These are phyloP conservation scores for Passiflora organensis DNA, from an alignment of 345 rosid species.

Conservation along the genomic window DNA sequence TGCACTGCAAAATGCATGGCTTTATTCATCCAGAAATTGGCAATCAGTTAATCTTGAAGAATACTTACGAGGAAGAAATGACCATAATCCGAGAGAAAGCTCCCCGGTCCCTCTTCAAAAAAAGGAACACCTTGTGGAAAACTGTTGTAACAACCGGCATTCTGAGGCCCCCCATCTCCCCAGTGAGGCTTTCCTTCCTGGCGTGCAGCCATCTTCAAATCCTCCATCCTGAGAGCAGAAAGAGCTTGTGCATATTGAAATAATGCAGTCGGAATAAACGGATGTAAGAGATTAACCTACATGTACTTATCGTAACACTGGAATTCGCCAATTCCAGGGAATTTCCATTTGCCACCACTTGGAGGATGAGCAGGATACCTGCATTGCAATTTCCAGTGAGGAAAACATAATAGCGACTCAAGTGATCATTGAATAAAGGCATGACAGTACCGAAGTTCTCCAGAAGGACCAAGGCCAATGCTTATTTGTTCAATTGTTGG, in stretches of 20 bases:
- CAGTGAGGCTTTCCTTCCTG: slow-evolving; percentile 59
- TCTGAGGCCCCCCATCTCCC: slow-evolving; percentile 54
- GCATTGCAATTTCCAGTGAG: slow-evolving; percentile 18
- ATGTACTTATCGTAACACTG: slow-evolving; percentile 72
- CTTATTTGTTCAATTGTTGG: slow-evolving; percentile 60
- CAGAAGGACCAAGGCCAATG: slow-evolving; percentile 66
- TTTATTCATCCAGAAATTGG: not conserved
- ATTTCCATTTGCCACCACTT: slow-evolving; percentile 62
- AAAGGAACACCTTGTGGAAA: slow-evolving; percentile 51
- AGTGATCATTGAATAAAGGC: slow-evolving; percentile 11
- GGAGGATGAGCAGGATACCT: slow-evolving; percentile 69
- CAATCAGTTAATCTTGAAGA: slow-evolving; percentile 2
- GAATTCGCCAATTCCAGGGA: slow-evolving; percentile 73
- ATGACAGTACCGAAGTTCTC: slow-evolving; percentile 52
- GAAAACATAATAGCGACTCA: slow-evolving; percentile 14
- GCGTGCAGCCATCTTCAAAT: slow-evolving; percentile 57
- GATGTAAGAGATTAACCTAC: slow-evolving; percentile 30
- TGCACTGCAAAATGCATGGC: not conserved
- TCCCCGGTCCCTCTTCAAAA: slow-evolving; percentile 60
- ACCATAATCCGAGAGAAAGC: slow-evolving; percentile 64
- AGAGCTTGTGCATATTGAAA: slow-evolving; percentile 10
- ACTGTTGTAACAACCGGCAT: slow-evolving; percentile 60
- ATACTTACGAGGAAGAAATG: slow-evolving; percentile 59
- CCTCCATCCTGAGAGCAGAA: slow-evolving; percentile 53
- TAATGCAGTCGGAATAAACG: not conserved